Conservation (phyloP, 2,329 filamentous ascomycete genomes). For the Calonectria montana region DNA sequence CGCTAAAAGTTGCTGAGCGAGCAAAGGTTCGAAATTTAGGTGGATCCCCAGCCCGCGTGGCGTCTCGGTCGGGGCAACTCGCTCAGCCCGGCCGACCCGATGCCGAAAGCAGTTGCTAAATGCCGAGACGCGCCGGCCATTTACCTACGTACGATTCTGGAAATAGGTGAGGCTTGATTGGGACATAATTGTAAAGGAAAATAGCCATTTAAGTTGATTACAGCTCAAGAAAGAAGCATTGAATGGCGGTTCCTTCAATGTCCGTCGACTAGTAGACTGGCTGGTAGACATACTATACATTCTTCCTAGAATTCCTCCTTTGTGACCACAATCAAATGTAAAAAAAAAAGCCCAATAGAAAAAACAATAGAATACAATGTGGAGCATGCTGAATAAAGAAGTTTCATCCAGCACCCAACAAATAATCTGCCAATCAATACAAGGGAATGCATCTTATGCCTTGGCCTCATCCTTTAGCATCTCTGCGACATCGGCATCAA, state of each 20-base stretch:
- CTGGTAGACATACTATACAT: neutral
- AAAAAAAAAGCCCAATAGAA: neutral
- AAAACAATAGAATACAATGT: neutral
- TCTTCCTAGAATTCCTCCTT: neutral
- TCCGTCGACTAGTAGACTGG: neutral
- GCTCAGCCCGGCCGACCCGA: constrained; percentile 33
- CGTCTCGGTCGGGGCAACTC: constrained; percentile 38
- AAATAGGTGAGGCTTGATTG: neutral
- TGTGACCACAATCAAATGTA: neutral
- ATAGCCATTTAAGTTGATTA: neutral
- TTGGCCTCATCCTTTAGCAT: constrained; percentile 53
- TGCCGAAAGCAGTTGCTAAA: constrained; percentile 18
- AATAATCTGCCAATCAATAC: neutral
- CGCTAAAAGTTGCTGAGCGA: constrained; percentile 40
- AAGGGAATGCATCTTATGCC: constrained; percentile 15
- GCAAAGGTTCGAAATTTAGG: constrained; percentile 34
- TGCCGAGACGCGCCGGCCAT: constrained; percentile 11
- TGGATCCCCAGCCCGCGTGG: constrained; percentile 34
- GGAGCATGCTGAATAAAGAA: neutral
- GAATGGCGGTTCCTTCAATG: neutral
- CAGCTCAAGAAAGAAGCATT: neutral
- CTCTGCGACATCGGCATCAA: constrained; percentile 67
- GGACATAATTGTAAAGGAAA: neutral
- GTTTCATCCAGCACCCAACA: neutral
- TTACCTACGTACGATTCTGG: neutral